These are phyloP conservation scores for Chlorella vulgaris DNA, from an alignment of 139 green algal species.

Conservation along the genomic window DNA sequence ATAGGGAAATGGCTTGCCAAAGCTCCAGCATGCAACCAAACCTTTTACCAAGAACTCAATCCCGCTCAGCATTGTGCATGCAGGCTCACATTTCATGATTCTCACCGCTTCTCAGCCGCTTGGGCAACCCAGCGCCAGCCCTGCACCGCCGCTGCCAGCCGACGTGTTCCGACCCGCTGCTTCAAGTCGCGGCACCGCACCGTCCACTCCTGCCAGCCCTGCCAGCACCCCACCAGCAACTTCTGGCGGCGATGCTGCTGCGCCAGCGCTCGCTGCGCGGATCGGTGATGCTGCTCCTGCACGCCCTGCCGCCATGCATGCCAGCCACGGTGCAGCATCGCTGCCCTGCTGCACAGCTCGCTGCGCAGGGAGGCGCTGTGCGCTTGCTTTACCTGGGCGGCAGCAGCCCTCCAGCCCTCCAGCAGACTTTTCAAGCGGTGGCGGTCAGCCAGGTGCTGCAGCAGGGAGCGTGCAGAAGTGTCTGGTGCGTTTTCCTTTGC, in stretches of 20 bases:
- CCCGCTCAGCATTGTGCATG: background rate
- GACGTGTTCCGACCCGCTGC: background rate
- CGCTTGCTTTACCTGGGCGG: background rate
- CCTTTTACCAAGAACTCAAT: background rate
- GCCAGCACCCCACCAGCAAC: background rate
- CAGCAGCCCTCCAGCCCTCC: background rate
- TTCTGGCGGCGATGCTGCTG: slow-evolving; percentile 8
- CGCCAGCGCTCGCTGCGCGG: background rate
- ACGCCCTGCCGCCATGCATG: background rate
- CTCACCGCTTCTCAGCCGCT: slow-evolving; percentile 10
- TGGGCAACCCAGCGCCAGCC: slow-evolving; percentile 6
- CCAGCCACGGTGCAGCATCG: slow-evolving; percentile 19
- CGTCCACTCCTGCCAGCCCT: slow-evolving; percentile 13
- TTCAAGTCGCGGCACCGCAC: background rate
- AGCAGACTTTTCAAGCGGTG: background rate
- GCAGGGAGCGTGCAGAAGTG: no score
- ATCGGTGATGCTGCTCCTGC: background rate
- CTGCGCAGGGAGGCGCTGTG: background rate
- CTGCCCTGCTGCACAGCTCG: background rate
- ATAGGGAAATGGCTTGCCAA: no score
- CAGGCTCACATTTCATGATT: background rate
- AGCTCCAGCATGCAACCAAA: background rate
- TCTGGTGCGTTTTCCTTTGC: no score
- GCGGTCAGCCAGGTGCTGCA: background rate
- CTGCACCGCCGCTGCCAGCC: background rate